Conservation (phyloP, 2,329 filamentous ascomycete species). For the Ambrosiella cleistominuta region DNA sequence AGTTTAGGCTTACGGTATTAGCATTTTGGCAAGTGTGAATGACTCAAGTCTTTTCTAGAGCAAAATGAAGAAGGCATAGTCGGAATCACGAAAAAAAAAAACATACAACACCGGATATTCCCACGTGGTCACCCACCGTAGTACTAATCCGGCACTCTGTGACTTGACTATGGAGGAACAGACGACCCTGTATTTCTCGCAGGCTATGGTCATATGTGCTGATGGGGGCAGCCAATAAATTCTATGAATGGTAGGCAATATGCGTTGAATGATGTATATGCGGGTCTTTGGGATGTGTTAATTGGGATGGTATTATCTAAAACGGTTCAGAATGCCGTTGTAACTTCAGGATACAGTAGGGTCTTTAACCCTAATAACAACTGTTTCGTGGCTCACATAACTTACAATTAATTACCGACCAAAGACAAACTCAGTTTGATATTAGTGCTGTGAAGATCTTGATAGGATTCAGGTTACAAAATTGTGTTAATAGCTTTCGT, state of each 20-base stretch:
- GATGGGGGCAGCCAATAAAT: neutral
- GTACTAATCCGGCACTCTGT: neutral
- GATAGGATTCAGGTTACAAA: no score
- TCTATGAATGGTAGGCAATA: neutral
- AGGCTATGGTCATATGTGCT: neutral
- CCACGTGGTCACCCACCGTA: neutral
- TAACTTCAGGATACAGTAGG: no score
- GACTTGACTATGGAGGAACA: neutral
- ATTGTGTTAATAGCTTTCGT: no score
- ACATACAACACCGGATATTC: neutral
- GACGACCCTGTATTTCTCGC: neutral
- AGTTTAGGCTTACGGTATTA: no score
- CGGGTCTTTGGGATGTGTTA: neutral
- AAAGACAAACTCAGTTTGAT: no score
- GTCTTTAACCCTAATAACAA: no score
- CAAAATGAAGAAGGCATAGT: no score
- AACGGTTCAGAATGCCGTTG: neutral
- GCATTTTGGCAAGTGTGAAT: no score
- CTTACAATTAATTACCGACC: no score
- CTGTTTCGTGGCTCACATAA: no score
- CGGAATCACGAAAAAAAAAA: neutral
- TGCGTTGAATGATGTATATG: neutral
- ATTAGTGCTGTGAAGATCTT: no score
- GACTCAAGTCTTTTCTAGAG: no score
- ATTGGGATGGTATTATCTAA: neutral